These are phyloP conservation scores for Chytriomyces sp. DNA, from an alignment of 192 early-diverging fungal genomes.

Conservation along the genomic window DNA sequence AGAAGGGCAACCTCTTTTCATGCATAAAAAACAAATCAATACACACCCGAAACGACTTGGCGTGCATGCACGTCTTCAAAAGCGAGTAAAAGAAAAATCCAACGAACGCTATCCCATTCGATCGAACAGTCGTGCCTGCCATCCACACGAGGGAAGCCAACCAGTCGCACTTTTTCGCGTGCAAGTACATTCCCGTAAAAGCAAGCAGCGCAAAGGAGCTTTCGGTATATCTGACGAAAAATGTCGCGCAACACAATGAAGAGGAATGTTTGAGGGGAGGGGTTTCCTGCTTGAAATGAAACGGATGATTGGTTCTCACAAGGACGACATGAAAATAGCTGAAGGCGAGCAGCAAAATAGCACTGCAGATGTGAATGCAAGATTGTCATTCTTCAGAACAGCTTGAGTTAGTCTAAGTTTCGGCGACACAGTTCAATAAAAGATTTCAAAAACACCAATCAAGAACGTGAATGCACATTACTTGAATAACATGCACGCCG, in stretches of 20 bases:
- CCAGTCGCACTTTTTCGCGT: conserved; percentile 52
- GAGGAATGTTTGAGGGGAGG: not conserved
- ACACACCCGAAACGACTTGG: not conserved
- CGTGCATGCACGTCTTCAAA: conserved; percentile 23
- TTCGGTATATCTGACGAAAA: conserved; percentile 71
- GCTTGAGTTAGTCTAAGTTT: conserved; percentile 48
- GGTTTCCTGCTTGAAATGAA: not conserved
- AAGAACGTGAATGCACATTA: conserved; percentile 31
- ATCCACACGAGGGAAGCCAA: conserved; percentile 70
- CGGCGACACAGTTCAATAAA: no score
- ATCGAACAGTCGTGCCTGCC: conserved; percentile 65
- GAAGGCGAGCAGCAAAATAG: conserved; percentile 79
- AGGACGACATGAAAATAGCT: conserved; percentile 83
- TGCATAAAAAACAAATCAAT: not conserved
- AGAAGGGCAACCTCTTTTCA: conserved; percentile 19
- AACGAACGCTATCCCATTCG: conserved; percentile 81
- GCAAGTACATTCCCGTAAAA: conserved; percentile 76
- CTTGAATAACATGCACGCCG: conserved; percentile 74
- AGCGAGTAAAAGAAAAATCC: conserved; percentile 85
- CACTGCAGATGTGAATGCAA: conserved; percentile 70
- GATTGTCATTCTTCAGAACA: conserved; percentile 51
- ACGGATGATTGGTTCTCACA: conserved; percentile 46
- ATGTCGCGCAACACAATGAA: conserved; percentile 24
- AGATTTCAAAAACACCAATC: no score
- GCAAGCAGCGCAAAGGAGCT: conserved; percentile 79